Conservation (phyloP, 352 stramenopile species). For the Phytophthora nicotianae region DNA sequence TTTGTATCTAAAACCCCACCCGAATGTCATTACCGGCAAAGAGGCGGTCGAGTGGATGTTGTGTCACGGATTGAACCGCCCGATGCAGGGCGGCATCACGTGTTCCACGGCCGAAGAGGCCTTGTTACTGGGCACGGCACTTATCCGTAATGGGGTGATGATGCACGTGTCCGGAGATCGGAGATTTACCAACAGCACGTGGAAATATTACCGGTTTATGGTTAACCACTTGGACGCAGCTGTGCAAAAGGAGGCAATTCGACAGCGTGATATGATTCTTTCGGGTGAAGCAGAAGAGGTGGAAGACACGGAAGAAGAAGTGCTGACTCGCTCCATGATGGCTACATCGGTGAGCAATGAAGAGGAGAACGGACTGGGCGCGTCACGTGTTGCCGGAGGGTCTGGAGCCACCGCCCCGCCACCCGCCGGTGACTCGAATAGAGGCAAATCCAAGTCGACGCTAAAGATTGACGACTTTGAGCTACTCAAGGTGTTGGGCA, state of each 20-base stretch:
- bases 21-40: constrained; percentile 81
- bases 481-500: constrained; percentile 84
- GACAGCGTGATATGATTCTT: constrained; percentile 68
- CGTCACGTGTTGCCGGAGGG: constrained; percentile 29
- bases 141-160: constrained; percentile 74
- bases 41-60: constrained; percentile 87
- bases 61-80: constrained; percentile 81
- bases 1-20: constrained; percentile 86
- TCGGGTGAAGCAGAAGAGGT: constrained; percentile 80
- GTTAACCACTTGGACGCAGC: constrained; percentile 73
- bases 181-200: constrained; percentile 81
- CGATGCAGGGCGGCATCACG: constrained; percentile 84
- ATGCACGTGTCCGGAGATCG: constrained; percentile 75
- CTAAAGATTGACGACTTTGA: constrained; percentile 90
- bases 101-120: constrained; percentile 87
- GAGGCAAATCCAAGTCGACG: constrained; percentile 78
- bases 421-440: constrained; percentile 34
- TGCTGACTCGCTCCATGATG: constrained; percentile 61
- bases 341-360: constrained; percentile 67
- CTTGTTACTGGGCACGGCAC: constrained; percentile 70
- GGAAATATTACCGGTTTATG: constrained; percentile 90
- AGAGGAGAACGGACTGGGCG: constrained; percentile 49
- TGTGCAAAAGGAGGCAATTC: constrained; percentile 51
- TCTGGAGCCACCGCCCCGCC: constrained; percentile 15
- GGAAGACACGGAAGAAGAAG: constrained; percentile 72